phyloP scores from a whole-genome alignment of 139 green algal species.

The Tetratostichococcus sp. region DNA sequence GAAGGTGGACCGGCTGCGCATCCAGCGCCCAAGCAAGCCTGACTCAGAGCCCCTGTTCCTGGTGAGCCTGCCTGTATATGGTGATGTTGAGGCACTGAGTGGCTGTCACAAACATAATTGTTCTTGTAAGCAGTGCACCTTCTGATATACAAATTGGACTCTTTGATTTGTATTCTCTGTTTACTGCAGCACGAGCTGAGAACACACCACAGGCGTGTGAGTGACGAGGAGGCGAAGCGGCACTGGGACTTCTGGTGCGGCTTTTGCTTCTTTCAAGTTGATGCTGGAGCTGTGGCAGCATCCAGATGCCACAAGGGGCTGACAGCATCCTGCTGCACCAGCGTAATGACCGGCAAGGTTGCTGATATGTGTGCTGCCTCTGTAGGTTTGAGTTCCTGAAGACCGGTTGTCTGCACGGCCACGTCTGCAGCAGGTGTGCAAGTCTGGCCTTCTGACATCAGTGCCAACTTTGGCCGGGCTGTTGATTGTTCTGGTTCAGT shows the following conservation, averaged over 20 bases:
- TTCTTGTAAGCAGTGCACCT: not conserved
- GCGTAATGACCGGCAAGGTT: too few relatives aligned
- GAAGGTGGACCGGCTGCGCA: not conserved
- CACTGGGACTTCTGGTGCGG: conserved; percentile 25
- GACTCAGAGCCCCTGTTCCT: not conserved
- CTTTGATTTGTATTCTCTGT: too few relatives aligned
- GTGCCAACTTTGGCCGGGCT: too few relatives aligned
- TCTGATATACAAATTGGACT: too few relatives aligned
- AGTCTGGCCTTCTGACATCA: not conserved
- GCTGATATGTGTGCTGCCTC: not conserved
- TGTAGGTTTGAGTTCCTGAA: not conserved
- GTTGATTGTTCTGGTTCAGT: not conserved
- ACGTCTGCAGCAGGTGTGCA: conserved; percentile 1
- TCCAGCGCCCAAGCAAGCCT: conserved; percentile 9
- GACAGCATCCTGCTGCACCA: too few relatives aligned
- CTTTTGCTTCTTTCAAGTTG: too few relatives aligned
- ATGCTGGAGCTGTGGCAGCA: too few relatives aligned
- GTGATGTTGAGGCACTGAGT: too few relatives aligned
- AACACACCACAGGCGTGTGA: not conserved
- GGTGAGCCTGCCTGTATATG: not conserved
- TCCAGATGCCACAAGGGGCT: too few relatives aligned
- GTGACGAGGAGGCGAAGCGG: conserved; percentile 10
- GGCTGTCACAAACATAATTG: too few relatives aligned
- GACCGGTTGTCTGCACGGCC: conserved; percentile 11
- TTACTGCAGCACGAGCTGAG: not conserved